Evolutionary conservation across 1,284 basidiomycete species (phyloP), one percentile per base, ranked within the genome.

Genomic region (Fomitopsis palustris): DNA sequence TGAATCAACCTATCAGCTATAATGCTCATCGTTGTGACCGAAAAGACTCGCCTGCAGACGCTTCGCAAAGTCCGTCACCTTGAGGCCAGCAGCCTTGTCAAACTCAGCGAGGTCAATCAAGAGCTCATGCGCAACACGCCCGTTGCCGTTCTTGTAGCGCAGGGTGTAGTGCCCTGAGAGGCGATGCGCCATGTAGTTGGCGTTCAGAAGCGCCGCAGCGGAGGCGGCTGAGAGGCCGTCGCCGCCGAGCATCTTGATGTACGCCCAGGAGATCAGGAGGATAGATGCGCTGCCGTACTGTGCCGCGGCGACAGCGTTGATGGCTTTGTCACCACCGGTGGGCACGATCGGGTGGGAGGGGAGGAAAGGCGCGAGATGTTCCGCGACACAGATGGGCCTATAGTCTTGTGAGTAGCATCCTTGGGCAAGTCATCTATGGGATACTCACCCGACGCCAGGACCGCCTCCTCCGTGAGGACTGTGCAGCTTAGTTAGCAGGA

Each of bases 401-500:
- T 65, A 68, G 31, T 35, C 37, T 53, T 4, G 52, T 27, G 55
- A 4, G 27, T 17, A 25, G 1, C 14, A 4, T 27, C 45, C 51
- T 27, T 4, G 51, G 17, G 6, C 60, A 29, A 7, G 53, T 33
- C 19, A 42, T 14, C 51, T 17, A 14, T 29, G 27, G 25, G 16
- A 29, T 5, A 70, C 80, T 71, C 69, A 88, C 85, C 92, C 94
- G 58, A 95, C 89, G 66, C 96, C 96, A 55, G 97, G 96, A 60
- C 96, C 96, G 62, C 96, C 96, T 58, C 96, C 96, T 62, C 96
- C 96, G 73, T 99, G 96, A 29, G 96, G 97, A 71, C 90, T 93
- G 60, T 0, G 55, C 25, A 25, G 51, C 60, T 53, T 12, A 17
- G 10, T 55, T 64, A 54, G 68, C 60, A 58, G 17, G 65, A 56